These are phyloP conservation scores for Pythium chondricola DNA, from an alignment of 352 stramenopile species.

Conservation along the genomic window DNA sequence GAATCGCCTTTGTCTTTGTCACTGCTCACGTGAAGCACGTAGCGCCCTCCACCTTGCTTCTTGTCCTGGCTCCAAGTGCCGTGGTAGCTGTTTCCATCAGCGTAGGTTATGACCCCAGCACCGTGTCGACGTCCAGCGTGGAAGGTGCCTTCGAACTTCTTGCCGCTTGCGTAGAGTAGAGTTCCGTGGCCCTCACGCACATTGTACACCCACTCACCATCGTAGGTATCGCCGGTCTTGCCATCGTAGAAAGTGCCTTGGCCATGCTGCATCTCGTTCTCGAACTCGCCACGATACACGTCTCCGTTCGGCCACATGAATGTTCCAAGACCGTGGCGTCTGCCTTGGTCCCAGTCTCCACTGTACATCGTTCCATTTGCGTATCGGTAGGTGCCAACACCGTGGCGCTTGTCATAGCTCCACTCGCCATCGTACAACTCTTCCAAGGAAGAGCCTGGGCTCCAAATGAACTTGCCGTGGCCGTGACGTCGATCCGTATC, in stretches of 20 bases:
- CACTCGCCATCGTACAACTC: constrained; percentile 80
- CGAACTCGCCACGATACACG: constrained; percentile 77
- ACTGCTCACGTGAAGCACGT: constrained; percentile 32
- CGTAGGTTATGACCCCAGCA: constrained; percentile 70
- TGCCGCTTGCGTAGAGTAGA: constrained; percentile 73
- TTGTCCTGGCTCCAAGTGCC: constrained; percentile 86
- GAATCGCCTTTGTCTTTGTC: constrained; percentile 1
- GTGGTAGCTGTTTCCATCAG: constrained; percentile 75
- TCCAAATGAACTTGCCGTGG: constrained; percentile 53
- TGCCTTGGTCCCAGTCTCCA: constrained; percentile 60
- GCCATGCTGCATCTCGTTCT: constrained; percentile 75
- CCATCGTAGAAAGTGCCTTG: constrained; percentile 58
- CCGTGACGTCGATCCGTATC: constrained; percentile 48
- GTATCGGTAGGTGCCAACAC: constrained; percentile 55
- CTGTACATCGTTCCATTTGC: constrained; percentile 50
- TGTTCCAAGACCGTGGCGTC: constrained; percentile 61
- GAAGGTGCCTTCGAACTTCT: constrained; percentile 84
- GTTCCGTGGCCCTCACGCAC: constrained; percentile 71
- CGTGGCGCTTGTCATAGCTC: constrained; percentile 56
- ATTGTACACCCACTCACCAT: constrained; percentile 80
- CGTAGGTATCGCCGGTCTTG: constrained; percentile 44
- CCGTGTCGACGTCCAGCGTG: constrained; percentile 70
- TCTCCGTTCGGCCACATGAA: constrained; percentile 86
- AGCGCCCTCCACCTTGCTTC: constrained; percentile 78
- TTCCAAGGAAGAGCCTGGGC: constrained; percentile 36